Evolutionary conservation across 306 rosid genomes (phyloP).

Genomic region (Elaeagnus macrophylla): DNA sequence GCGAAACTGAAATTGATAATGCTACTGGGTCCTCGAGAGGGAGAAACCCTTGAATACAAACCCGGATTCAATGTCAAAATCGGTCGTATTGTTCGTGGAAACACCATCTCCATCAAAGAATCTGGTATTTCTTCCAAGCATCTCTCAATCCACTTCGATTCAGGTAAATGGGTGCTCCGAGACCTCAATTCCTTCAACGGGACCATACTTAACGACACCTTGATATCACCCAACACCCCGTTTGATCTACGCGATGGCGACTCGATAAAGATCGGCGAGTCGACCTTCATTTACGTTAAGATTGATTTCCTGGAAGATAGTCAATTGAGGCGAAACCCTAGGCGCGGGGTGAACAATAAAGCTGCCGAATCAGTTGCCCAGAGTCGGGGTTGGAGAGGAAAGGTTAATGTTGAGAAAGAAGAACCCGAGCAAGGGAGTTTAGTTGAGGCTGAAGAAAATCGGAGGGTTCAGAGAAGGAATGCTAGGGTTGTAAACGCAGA

Average conservation of each 20-base stretch:
- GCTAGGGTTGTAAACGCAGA: slow-evolving; percentile 22
- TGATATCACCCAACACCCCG: slow-evolving; percentile 29
- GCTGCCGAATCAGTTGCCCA: slow-evolving; percentile 4
- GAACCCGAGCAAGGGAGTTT: background rate
- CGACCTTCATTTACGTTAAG: slow-evolving; percentile 40
- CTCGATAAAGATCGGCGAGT: slow-evolving; percentile 55
- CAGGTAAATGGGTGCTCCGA: slow-evolving; percentile 43
- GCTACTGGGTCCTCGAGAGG: slow-evolving; percentile 55
- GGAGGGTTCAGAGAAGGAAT: slow-evolving; percentile 20
- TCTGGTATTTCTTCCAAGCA: slow-evolving; percentile 67
- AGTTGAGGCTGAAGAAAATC: slow-evolving; percentile 3
- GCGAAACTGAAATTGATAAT: slow-evolving; percentile 36
- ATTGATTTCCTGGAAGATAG: slow-evolving; percentile 18
- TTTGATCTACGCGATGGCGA: slow-evolving; percentile 36
- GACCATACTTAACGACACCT: slow-evolving; percentile 36
- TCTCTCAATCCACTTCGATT: slow-evolving; percentile 33
- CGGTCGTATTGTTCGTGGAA: slow-evolving; percentile 65
- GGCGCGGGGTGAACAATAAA: slow-evolving; percentile 25
- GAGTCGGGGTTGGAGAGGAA: slow-evolving; percentile 19
- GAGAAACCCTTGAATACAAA: slow-evolving; percentile 41
- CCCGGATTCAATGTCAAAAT: slow-evolving; percentile 40
- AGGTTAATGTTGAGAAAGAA: slow-evolving; percentile 9
- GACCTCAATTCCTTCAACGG: slow-evolving; percentile 84
- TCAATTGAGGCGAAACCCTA: slow-evolving; percentile 34
- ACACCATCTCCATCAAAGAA: slow-evolving; percentile 61